Conservation (phyloP, 371 early-diverging fungal genomes). For the Actinomortierella ambigua region DNA sequence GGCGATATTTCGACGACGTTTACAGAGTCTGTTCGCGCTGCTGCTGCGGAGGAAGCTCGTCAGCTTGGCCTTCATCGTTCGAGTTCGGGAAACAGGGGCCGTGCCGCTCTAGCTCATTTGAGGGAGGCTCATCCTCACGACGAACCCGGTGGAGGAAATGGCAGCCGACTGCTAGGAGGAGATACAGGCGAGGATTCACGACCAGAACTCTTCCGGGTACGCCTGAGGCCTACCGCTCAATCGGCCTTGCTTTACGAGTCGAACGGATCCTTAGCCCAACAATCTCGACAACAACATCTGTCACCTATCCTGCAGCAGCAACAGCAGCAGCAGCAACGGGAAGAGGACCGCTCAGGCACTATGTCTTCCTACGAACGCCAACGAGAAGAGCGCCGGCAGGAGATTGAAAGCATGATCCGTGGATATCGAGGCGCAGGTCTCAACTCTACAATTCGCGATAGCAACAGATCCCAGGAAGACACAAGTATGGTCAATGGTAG, state of each 20-base stretch:
- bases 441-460: slow-evolving; percentile 16
- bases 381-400: slow-evolving; percentile 26
- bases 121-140: slow-evolving; percentile 4
- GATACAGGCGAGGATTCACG: too few species aligned
- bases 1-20: slow-evolving; percentile 29
- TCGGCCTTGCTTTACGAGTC: too few species aligned
- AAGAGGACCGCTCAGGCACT: not conserved
- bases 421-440: slow-evolving; percentile 29
- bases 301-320: not conserved
- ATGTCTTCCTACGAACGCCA: slow-evolving; percentile 14
- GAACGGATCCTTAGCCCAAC: not conserved
- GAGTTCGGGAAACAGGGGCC: slow-evolving; percentile 22
- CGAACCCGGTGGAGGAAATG: too few species aligned
- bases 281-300: not conserved
- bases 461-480: too few species aligned
- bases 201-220: too few species aligned
- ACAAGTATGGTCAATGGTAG: too few species aligned
- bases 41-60: slow-evolving; percentile 30
- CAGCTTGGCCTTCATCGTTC: slow-evolving; percentile 9
- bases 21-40: slow-evolving; percentile 38
- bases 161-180: too few species aligned
- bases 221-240: too few species aligned
- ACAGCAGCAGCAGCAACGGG: not conserved
- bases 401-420: slow-evolving; percentile 35
- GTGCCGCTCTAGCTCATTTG: slow-evolving; percentile 31